Base-by-base conservation (phyloP, 2,329 filamentous ascomycete species). In the Nectriaceae sp. region DNA sequence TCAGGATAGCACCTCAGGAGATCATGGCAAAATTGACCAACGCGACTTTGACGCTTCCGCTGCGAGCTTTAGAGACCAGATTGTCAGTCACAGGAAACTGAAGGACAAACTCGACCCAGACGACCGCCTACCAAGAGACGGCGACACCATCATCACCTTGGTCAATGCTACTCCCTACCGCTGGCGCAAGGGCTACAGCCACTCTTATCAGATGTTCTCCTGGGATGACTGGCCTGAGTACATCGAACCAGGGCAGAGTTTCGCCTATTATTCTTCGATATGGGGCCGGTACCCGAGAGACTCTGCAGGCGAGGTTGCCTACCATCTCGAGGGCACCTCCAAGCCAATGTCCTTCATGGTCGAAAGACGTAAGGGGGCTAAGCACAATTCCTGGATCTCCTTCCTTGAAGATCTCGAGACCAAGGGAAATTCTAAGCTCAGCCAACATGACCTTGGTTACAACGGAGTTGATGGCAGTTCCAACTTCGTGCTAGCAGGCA, bases 151-250 rank as follows among this genome's bases (percentile, higher is more conserved):
- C 40, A 44, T 69, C 26, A 53, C 47, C 2, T 46, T 70, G 39
- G 50, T 69, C 60, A 70, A 70, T 46, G 61, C 57, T n/a, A 69
- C 65, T 5, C 67, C 67, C 3, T 69, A 66, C 50, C 47, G 39
- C 21, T 70, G 65, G 66, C 31, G 37, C 5, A 57, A 44, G 36
- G 54, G 38, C 0, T 56, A 53, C 50, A 47, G 46, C 1, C 46
- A 54, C 44, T 41, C 44, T 0, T 61, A 64, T 39, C 57, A 63
- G 38, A 40, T 62, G 29, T 1, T 10, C 4, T 11, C 36, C 4
- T 66, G 64, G 63, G 21, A 54, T 0, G n/a, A 33, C 3, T 65
- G 62, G 57, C 63, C 65, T 3, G 16, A 53, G n/a, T 47, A 46
- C 41, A 61, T 70, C 21, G 10, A 53, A n/a, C 60, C 66, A 0